Base-by-base conservation (phyloP, 495 filamentous ascomycete genomes). In the Podospora bellae-mahoneyi region DNA sequence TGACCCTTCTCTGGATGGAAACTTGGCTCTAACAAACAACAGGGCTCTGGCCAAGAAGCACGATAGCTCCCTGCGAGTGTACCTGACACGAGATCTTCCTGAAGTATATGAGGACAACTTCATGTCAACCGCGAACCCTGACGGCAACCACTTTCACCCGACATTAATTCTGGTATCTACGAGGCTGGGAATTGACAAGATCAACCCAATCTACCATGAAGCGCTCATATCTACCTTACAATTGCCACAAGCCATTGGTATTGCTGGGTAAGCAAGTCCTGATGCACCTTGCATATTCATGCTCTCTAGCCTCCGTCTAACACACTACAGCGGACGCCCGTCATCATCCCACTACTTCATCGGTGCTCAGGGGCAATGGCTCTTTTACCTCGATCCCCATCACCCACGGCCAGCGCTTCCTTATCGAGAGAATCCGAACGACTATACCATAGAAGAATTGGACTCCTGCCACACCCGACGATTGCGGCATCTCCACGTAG, bases 301-400 rank as follows among this genome's bases (percentile, higher is more conserved):
- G n/a, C 28, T 28, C 10, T 19, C 54, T 62, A 7, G 26, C 32
- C 32, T 66, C 23, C 70, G 73, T 53, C 71, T 64, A 32, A 18
- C 63, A 26, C 5, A 6, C 57, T 67, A 39, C 66, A 96, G 94
- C 39, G 96, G 96, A 62, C 92, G 96, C 19, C 95, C 96, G 28
- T 94, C 92, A 3, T 92, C 92, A 23, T 97, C 93, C 0, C 96
- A 97, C 77, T 99, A 98, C 75, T 99, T 99, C 74, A 83, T 98
- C 65, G 96, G 93, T n/a, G 87, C 89, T n/a, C 96, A 99, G 79
- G 91, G 90, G 30, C 86, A 90, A 58, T 83, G 89, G 71, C 86
- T 98, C 68, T 99, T 98, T 81, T 99, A 97, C 78, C 88, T 98
- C 9, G 96, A 99, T 72, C 96, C 95, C 15, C 96, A 99, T 63